Base-by-base conservation (phyloP, 176 grass and related monocot genomes). In the Raddia guianensis region DNA sequence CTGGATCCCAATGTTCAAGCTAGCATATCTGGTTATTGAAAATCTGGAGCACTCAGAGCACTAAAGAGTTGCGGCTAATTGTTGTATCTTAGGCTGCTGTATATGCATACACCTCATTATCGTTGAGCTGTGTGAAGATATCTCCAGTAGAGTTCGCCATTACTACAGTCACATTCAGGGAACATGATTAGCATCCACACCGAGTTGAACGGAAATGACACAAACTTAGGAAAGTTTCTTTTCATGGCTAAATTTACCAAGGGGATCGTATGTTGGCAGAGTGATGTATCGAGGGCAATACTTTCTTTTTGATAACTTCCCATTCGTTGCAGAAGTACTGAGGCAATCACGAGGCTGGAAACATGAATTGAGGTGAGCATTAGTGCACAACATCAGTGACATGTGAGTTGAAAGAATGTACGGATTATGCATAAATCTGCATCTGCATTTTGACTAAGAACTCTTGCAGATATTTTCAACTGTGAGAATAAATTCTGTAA, bases 271-370 rank as follows among this genome's bases (percentile, higher is more conserved):
- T 73, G 92, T 71, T 40, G 96, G 96, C 83, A 98, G 68, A 19
- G 74, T 84, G 63, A 98, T 74, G 35, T 87, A 82, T 59, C 1
- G 13, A 60, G 96, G 90, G 61, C 96, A 98, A 64, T 74, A 45
- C 48, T 66, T 89, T 52, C 27, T 83, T 44, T 79, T 81, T 45
- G n/a, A 47, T 21, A 81, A 12, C 43, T 21, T 69, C 70, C 45
- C 43, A 52, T 75, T 40, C 3, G 73, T 63, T 33, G 27, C 73
- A 72, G 63, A 66, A 49, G 85, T 93, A 76, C 13, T 85, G 14
- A 86, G 76, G 69, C 92, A 95, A 75, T 98, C 95, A 59, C 90
- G 88, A 75, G 95, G 92, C 92, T 98, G 78, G 56, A 81, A 89
- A 66, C 19, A 82, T 44, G 66, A 76, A 7, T 49, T 7, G 44